Percentiles rank a stretch among this genome's conserved stretches.
Conservation (phyloP, 106 monocot species). For the Hemerocallis citrina region DNA sequence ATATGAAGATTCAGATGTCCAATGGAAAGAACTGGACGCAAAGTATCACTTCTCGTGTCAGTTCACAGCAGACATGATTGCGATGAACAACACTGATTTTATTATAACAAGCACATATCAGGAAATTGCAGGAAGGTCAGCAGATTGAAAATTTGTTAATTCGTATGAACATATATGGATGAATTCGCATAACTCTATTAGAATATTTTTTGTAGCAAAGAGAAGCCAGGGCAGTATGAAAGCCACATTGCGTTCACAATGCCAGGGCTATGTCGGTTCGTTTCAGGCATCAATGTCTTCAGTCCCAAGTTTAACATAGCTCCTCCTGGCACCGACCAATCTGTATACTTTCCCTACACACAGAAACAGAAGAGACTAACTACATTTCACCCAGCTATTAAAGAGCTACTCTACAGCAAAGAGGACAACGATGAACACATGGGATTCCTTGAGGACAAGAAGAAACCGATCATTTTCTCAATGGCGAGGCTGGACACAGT, state of each 20-base stretch:
- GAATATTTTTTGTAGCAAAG: too few species aligned
- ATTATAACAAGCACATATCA: constrained; percentile 99
- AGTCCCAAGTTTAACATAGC: constrained; percentile 98
- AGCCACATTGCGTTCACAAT: constrained; percentile 85
- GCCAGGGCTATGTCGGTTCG: constrained; percentile 82
- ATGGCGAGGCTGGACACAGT: constrained; percentile 96
- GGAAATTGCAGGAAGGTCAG: constrained; percentile 88
- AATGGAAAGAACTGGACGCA: constrained; percentile 78
- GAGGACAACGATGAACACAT: too few species aligned
- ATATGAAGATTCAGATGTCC: constrained; percentile 88
- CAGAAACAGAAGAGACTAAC: constrained; percentile 74
- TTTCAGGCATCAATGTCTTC: constrained; percentile 74
- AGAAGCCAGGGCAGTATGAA: constrained; percentile 86
- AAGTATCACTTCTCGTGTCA: constrained; percentile 98
- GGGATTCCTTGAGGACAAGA: constrained; percentile 60
- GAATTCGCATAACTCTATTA: too few species aligned
- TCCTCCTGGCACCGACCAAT: constrained; percentile 87
- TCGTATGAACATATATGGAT: not conserved
- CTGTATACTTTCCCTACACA: constrained; percentile 90
- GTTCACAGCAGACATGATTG: constrained; percentile 90
- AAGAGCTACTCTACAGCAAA: constrained; percentile 64
- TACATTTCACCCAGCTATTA: constrained; percentile 47
- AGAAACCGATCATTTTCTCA: constrained; percentile 91
- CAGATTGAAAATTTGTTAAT: not conserved
- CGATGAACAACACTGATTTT: constrained; percentile 91